Evolutionary conservation across 2,329 filamentous ascomycete species (phyloP).

Genomic region (Gremmenia infestans): DNA sequence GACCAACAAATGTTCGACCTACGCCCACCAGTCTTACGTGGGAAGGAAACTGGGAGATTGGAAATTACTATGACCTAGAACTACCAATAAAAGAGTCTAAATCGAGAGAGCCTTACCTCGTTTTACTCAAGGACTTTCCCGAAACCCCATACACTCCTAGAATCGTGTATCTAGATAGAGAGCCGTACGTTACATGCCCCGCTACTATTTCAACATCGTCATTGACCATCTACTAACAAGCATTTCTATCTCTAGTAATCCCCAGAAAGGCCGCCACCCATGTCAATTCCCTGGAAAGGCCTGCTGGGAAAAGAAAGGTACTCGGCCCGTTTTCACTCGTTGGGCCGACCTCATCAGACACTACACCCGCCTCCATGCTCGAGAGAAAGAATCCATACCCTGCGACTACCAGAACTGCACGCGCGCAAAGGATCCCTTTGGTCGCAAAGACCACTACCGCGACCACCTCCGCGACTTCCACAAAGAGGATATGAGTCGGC

Average conservation of each 20-base stretch:
- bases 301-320: slow-evolving; percentile 13
- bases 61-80: slow-evolving; percentile 1
- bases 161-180: slow-evolving; percentile 4
- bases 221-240: background rate
- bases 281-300: slow-evolving; percentile 19
- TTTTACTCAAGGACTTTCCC: background rate
- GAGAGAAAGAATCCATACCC: slow-evolving; percentile 17
- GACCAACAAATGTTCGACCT: background rate
- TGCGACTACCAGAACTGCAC: slow-evolving; percentile 31
- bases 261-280: slow-evolving; percentile 11
- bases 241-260: slow-evolving; percentile 3
- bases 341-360: slow-evolving; percentile 36
- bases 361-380: slow-evolving; percentile 29
- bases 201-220: background rate
- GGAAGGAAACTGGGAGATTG: background rate
- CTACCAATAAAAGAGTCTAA: background rate
- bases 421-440: slow-evolving; percentile 35
- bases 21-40: slow-evolving; percentile 6
- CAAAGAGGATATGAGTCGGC: slow-evolving; percentile 34
- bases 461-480: slow-evolving; percentile 46
- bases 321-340: slow-evolving; percentile 22
- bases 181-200: background rate
- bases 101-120: slow-evolving; percentile 1
- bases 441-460: slow-evolving; percentile 42
- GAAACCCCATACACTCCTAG: background rate